These are phyloP conservation scores for Trichoderma semiorbis DNA, from an alignment of 2,329 filamentous ascomycete species.

Conservation along the genomic window DNA sequence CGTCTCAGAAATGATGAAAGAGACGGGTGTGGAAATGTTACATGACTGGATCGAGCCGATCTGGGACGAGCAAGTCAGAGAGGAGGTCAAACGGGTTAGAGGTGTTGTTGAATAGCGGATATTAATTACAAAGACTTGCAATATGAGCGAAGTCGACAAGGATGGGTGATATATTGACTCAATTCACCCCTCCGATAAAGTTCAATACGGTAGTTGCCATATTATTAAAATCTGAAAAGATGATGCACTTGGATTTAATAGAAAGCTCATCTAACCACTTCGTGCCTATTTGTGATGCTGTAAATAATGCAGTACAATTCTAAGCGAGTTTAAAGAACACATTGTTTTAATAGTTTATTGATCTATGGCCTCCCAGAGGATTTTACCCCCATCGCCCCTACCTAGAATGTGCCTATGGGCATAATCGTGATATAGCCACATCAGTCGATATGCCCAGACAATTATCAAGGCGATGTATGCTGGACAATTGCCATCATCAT, in stretches of 20 bases:
- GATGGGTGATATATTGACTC: background rate
- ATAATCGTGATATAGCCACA: conserved; percentile 16
- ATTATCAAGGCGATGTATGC: background rate
- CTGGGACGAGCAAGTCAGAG: conserved; percentile 1
- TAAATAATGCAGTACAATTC: background rate
- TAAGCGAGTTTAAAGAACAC: background rate
- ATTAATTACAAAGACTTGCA: background rate
- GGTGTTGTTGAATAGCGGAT: background rate
- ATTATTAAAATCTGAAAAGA: too few relatives aligned
- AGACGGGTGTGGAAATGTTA: background rate
- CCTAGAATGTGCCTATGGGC: conserved; percentile 4
- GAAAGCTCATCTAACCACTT: background rate
- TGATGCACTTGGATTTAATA: too few relatives aligned
- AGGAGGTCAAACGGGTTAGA: background rate
- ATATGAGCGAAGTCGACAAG: background rate
- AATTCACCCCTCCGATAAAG: too few relatives aligned
- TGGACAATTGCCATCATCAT: conserved; percentile 13
- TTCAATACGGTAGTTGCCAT: too few relatives aligned
- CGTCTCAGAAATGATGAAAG: background rate
- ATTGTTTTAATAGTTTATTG: background rate
- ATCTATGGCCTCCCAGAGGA: background rate
- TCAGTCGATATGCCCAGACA: conserved; percentile 10
- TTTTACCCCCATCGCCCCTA: conserved; percentile 7
- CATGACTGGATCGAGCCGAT: conserved; percentile 11
- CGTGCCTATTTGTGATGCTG: background rate